These are phyloP conservation scores for Tulasnella sp. DNA, from an alignment of 768 basidiomycete genomes.

Conservation along the genomic window DNA sequence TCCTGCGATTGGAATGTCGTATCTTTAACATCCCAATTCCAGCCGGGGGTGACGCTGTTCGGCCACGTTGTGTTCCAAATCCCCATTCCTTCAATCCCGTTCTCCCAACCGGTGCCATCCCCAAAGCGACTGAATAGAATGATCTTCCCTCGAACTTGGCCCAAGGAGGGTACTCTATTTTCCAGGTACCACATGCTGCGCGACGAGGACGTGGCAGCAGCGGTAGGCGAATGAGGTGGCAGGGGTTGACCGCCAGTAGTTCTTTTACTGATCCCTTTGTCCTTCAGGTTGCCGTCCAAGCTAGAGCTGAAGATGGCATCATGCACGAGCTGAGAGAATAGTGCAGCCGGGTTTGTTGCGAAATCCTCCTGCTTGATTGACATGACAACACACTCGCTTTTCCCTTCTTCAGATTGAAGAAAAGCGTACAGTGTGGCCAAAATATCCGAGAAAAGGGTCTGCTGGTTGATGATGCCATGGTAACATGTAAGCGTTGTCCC, in stretches of 20 bases:
- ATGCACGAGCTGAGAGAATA: constrained; percentile 64
- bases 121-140: constrained; percentile 87
- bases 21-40: constrained; percentile 66
- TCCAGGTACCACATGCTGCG: constrained; percentile 71
- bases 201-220: constrained; percentile 37
- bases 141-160: constrained; percentile 80
- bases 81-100: constrained; percentile 65
- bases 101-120: constrained; percentile 64
- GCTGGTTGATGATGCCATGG: constrained; percentile 73
- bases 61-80: constrained; percentile 89
- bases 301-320: constrained; percentile 55
- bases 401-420: constrained; percentile 54
- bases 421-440: constrained; percentile 60
- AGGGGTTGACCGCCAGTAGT: constrained; percentile 12
- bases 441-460: constrained; percentile 62
- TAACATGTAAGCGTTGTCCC: constrained; percentile 46
- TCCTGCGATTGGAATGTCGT: constrained; percentile 75
- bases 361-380: constrained; percentile 88
- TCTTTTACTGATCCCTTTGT: background rate
- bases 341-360: constrained; percentile 41
- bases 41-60: constrained; percentile 66
- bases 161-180: constrained; percentile 73
- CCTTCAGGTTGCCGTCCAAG: background rate
- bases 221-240: constrained; percentile 29
- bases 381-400: constrained; percentile 73